Conservation (phyloP, 2,329 filamentous ascomycete genomes). For the Trichoderma harzianum region DNA sequence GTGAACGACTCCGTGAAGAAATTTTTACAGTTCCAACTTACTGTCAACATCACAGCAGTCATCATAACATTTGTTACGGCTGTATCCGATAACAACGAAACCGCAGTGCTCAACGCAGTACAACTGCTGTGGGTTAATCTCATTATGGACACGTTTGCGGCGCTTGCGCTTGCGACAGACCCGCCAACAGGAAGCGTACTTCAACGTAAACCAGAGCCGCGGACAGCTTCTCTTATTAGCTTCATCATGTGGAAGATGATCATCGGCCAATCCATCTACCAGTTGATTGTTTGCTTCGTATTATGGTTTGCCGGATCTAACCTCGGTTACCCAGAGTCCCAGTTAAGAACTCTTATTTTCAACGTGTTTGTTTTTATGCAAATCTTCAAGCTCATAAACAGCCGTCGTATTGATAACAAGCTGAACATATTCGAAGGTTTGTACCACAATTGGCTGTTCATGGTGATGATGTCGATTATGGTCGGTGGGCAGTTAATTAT, state of each 20-base stretch:
- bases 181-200: conserved; percentile 56
- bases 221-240: conserved; percentile 70
- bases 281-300: conserved; percentile 55
- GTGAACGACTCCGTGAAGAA: conserved; percentile 68
- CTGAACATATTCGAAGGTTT: conserved; percentile 74
- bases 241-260: conserved; percentile 64
- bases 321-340: conserved; percentile 42
- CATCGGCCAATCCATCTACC: conserved; percentile 58
- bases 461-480: conserved; percentile 66
- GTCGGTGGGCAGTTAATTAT: conserved; percentile 70
- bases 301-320: conserved; percentile 56
- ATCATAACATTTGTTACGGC: conserved; percentile 63
- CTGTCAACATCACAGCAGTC: conserved; percentile 67
- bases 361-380: conserved; percentile 72
- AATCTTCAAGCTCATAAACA: conserved; percentile 66
- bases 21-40: conserved; percentile 66
- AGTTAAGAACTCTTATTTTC: conserved; percentile 48
- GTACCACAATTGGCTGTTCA: conserved; percentile 66
- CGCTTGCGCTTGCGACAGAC: conserved; percentile 62
- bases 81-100: conserved; percentile 51
- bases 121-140: conserved; percentile 68
- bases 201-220: conserved; percentile 51
- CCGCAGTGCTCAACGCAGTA: conserved; percentile 61
- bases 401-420: conserved; percentile 67
- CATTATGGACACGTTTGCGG: conserved; percentile 68